A percentile compares a stretch with the other conserved stretches of the same genome.
These are phyloP conservation scores for Clonostachys rhizophaga DNA, from an alignment of 2,329 filamentous ascomycete species.

Conservation along the genomic window DNA sequence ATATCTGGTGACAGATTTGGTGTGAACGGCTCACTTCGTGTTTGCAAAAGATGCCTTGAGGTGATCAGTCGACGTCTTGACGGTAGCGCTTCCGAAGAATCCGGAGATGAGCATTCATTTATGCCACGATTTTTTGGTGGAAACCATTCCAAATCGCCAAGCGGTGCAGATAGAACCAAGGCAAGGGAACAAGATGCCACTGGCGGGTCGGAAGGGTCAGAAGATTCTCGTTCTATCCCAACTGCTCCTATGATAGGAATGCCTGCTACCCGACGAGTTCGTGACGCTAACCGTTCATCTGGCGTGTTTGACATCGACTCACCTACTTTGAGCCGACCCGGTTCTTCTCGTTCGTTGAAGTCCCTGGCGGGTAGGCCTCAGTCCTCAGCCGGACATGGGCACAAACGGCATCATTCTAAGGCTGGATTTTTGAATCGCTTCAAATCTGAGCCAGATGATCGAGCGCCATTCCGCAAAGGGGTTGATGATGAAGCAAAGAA, in stretches of 20 bases:
- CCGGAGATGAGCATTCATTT: constrained; percentile 70
- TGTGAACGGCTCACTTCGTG: constrained; percentile 75
- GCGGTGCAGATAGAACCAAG: constrained; percentile 18
- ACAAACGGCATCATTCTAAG: constrained; percentile 83
- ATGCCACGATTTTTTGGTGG: constrained; percentile 59
- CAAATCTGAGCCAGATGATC: constrained; percentile 68
- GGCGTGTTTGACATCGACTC: constrained; percentile 87
- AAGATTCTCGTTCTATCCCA: constrained; percentile 49
- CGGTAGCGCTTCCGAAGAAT: constrained; percentile 82
- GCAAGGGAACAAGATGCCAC: constrained; percentile 31
- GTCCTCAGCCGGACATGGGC: constrained; percentile 63
- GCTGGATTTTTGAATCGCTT: constrained; percentile 77
- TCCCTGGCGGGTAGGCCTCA: constrained; percentile 70
- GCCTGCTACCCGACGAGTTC: constrained; percentile 58
- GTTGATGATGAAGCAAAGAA: constrained; percentile 60
- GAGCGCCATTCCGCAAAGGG: constrained; percentile 80
- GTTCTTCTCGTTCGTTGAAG: constrained; percentile 84
- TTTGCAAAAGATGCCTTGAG: constrained; percentile 88
- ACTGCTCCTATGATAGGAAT: constrained; percentile 66
- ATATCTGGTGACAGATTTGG: constrained; percentile 85
- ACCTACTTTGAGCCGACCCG: constrained; percentile 81
- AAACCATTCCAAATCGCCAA: constrained; percentile 37
- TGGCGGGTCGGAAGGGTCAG: constrained; percentile 32
- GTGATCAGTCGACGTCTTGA: constrained; percentile 91
- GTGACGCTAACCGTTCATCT: constrained; percentile 80